Conservation (phyloP, 345 rosid genomes). For the Acer saccharum region DNA sequence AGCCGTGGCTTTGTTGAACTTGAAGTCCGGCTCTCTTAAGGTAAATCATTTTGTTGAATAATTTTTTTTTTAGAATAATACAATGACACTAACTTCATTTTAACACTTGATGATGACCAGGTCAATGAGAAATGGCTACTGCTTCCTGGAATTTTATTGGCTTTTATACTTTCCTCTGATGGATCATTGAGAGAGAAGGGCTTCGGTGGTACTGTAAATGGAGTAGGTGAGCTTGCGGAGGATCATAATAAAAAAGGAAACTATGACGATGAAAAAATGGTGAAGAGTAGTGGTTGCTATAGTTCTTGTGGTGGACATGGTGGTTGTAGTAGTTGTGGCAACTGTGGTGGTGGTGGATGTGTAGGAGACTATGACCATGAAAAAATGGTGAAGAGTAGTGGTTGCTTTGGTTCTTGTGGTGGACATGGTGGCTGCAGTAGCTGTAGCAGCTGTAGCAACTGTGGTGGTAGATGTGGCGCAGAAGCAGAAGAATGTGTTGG, state of each 20-base stretch:
- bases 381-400: too few species aligned
- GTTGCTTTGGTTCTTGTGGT: too few species aligned
- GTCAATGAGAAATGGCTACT: conserved; percentile 30
- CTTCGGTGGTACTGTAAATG: background rate
- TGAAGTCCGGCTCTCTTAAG: conserved; percentile 20
- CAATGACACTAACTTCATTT: background rate
- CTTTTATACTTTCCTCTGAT: conserved; percentile 9
- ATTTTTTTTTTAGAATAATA: too few species aligned
- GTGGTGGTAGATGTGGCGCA: too few species aligned
- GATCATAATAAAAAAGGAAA: background rate
- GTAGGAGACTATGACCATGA: background rate
- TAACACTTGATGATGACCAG: conserved; percentile 6
- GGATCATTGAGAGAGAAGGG: background rate
- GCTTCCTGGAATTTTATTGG: conserved; percentile 19
- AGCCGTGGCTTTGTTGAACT: conserved; percentile 23
- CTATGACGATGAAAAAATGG: background rate
- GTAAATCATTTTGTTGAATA: background rate
- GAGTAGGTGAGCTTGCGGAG: background rate
- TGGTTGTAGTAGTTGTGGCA: background rate
- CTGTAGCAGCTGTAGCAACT: too few species aligned
- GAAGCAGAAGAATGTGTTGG: background rate
- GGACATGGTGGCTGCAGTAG: too few species aligned
- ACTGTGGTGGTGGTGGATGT: background rate
- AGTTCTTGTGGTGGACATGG: too few species aligned
- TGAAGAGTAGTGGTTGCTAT: background rate